phyloP scores from a whole-genome alignment of 2,329 filamentous ascomycete species.

The Botrytis cinerea region DNA sequence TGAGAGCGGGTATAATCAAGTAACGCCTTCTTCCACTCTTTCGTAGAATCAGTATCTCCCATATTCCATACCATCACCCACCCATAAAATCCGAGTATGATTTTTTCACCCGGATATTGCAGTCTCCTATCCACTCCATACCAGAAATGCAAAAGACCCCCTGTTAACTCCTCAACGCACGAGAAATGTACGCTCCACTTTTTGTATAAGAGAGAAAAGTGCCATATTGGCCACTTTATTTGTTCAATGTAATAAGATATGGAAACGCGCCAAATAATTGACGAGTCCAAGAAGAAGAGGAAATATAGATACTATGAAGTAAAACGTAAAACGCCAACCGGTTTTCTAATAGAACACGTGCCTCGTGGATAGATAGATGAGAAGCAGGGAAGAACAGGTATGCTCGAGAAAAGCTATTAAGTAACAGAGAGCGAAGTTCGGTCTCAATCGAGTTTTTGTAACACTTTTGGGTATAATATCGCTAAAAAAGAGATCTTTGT shows the following conservation, averaged over 20 bases:
- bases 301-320: conserved; percentile 8
- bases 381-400: not conserved
- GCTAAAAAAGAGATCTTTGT: not conserved
- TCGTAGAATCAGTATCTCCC: conserved; percentile 14
- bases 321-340: not conserved
- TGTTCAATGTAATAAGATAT: not conserved
- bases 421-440: not conserved
- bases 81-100: conserved; percentile 1
- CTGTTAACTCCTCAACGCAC: conserved; percentile 15
- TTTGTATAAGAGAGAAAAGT: conserved; percentile 1
- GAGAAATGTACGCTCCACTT: conserved; percentile 18
- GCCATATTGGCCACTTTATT: not conserved
- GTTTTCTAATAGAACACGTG: conserved; percentile 19
- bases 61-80: conserved; percentile 10
- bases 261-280: not conserved
- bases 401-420: not conserved
- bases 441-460: not conserved
- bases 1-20: conserved; percentile 18
- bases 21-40: conserved; percentile 19
- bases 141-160: conserved; percentile 12
- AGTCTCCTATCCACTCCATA: not conserved
- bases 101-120: not conserved
- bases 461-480: not conserved
- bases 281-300: not conserved
- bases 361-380: not conserved